Base-by-base conservation (phyloP, 495 filamentous ascomycete genomes). In the Neurospora terricola region DNA sequence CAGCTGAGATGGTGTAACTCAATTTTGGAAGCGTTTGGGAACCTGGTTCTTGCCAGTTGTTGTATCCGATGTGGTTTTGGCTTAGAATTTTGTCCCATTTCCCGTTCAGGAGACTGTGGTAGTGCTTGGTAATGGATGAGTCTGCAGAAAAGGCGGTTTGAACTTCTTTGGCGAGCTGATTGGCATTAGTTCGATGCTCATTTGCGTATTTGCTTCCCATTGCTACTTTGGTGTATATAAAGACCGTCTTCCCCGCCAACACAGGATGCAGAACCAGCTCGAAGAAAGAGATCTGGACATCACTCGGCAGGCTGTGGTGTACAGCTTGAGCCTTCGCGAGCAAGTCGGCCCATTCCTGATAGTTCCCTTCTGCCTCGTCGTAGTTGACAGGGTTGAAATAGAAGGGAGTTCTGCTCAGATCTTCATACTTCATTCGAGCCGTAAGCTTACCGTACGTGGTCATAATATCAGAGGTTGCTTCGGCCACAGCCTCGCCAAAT, bases 231-330 rank as follows among this genome's bases (percentile, higher is more conserved):
- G 76, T 77, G 76, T 81, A 81, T 48, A 81, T 81, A 48, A 73
- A 81, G 36, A 81, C 78, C 11, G 72, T 71, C 42, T 85, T 83
- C 16, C 85, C 89, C 34, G 88, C 87, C 34, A 85, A 80, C 5
- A 87, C 83, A 0, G 90, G 89, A 73, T 92, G 89, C 3, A 89
- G 81, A 3, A 92, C 85, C 45, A 90, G 82, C 75, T 91, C 83
- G 77, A 88, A 92, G 76, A 89, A 91, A 1, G 88, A 78, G n/a
- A 84, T 72, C 72, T 87, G 75, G 4, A 75, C 77, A 0, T 76
- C 76, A 5, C 76, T 75, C 0, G 80, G 70, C 38, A 91, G 76
- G 0, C 74, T 76, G 71, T 86, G 78, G 72, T 88, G 85, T 0
- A 90, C 75, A 1, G 76, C 77, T 54, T 88, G 79, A 18, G 89